Evolutionary conservation across 768 basidiomycete genomes (phyloP), one percentile per base, ranked within the genome.

Genomic region (Mycena venus): DNA sequence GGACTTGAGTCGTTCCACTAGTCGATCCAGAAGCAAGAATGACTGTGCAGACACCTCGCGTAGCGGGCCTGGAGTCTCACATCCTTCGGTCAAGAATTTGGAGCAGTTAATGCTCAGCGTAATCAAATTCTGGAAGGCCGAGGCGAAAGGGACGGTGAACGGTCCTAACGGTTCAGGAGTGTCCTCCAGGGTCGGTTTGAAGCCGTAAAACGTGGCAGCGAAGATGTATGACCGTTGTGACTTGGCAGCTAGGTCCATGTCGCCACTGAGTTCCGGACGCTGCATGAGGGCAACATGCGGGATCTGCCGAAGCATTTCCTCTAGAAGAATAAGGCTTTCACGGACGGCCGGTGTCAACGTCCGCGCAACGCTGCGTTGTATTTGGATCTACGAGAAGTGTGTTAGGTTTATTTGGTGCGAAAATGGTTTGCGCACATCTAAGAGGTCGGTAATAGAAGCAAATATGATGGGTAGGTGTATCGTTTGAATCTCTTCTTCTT

Each of bases 401-500:
- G 64, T 73, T 23, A 69, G 61, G 70, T 53, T 51, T 27, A 29
- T 51, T 42, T 27, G 36, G 27, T 38, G 47, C 51, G 59, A 68
- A 34, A 21, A 38, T n/a, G 75, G 58, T 29, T 7, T 55, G 61
- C 88, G 82, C 81, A 96, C 96, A 74, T 90, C 84, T 38, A 96
- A 75, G 7, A 89, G 78, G 73, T 95, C 93, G 47, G 93, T 79
- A 51, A 95, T 85, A 8, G 90, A 92, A 2, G 91, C 86, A 70
- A 97, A 93, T 17, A 96, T 85, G 51, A 96, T 83, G 0, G 98
- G 97, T 14, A 97, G 84, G 82, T 98, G 96, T 32, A 96, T 86
- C 4, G 86, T 89, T 78, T 90, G 91, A 29, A 95, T 90, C 80
- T 98, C 98, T 73, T 99, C 96, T 77, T 99, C 98, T 78, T 96